Base-by-base conservation (phyloP, 495 filamentous ascomycete genomes). In the Podospora sp. region DNA sequence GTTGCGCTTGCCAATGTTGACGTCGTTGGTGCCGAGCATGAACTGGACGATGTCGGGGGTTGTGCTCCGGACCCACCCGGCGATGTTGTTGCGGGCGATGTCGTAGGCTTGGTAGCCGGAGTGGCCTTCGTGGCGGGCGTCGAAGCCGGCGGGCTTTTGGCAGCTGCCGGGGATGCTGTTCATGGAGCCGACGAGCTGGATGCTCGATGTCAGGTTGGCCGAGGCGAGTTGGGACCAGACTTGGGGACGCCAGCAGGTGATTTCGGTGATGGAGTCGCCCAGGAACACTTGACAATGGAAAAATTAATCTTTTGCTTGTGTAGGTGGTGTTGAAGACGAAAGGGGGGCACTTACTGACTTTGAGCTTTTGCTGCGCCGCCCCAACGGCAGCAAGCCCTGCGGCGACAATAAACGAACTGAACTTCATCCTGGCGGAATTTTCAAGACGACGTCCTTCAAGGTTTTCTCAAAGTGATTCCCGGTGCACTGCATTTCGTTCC, bases 11-110 rank as follows among this genome's bases (percentile, higher is more conserved):
- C 68, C 71, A 16, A 62, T 61, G 29, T 71, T 72, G 29, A 81
- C 74, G 65, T 81, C 79, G 66, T 81, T 78, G n/a, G 78, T 80
- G 27, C 79, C 79, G 24, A 81, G 70, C 72, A 77, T 76, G 61
- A 79, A 77, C 66, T 73, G 75, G 14, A 81, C 73, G 21, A 81
- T 70, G 58, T 81, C 79, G 12, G 79, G 77, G 62, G 68, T 71
- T 2, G 71, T 69, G 51, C 29, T 69, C 26, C 66, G 68, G 9
- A 79, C 62, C 79, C 78, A 81, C 14, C 65, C 67, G 6, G 62
- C 63, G 25, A 80, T 71, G 58, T 79, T 69, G 58, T 78, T 75
- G 51, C 75, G 70, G 7, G 77, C 77, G 59, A 81, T 75, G 56
- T 80, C 72, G 67, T 76, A 77, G 53, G 76, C 78, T 25, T 78